Conservation (phyloP, 2,329 filamentous ascomycete species). For the Aspergillus sojae region DNA sequence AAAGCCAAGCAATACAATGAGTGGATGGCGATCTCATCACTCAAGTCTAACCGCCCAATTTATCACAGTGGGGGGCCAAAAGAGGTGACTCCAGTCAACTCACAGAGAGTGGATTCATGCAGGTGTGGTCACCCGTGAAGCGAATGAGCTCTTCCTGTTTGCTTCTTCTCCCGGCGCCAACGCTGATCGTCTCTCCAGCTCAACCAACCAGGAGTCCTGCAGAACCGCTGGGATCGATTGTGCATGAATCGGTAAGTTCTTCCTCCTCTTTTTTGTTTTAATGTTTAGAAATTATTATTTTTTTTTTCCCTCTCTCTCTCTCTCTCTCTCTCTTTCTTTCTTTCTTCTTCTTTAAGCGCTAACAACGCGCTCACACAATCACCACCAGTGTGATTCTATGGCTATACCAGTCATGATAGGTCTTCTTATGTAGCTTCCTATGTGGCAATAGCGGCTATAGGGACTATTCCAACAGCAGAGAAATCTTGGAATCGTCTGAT, state of each 20-base stretch:
- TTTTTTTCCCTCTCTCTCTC: too few species aligned
- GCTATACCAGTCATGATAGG: neutral
- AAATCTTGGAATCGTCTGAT: too few species aligned
- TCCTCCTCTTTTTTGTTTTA: neutral
- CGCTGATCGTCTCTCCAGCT: constrained; percentile 24
- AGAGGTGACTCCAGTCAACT: neutral
- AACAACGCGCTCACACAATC: too few species aligned
- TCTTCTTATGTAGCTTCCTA: neutral
- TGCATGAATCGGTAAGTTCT: neutral
- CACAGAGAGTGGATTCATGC: constrained; percentile 17
- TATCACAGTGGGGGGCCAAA: constrained; percentile 35
- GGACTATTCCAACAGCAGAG: too few species aligned
- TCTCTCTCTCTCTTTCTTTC: too few species aligned
- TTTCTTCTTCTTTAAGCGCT: too few species aligned
- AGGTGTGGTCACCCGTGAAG: constrained; percentile 22
- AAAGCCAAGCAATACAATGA: constrained; percentile 20
- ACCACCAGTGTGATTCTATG: too few species aligned
- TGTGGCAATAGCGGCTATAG: too few species aligned
- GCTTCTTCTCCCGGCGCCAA: constrained; percentile 33
- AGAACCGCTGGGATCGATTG: constrained; percentile 30
- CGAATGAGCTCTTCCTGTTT: constrained; percentile 22
- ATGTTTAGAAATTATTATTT: neutral
- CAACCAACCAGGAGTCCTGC: constrained; percentile 31
- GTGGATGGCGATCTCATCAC: constrained; percentile 28
- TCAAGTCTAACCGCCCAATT: constrained; percentile 27